Evolutionary conservation across 441 rosid genomes (phyloP).

Genomic region (Mallotus japonicus): DNA sequence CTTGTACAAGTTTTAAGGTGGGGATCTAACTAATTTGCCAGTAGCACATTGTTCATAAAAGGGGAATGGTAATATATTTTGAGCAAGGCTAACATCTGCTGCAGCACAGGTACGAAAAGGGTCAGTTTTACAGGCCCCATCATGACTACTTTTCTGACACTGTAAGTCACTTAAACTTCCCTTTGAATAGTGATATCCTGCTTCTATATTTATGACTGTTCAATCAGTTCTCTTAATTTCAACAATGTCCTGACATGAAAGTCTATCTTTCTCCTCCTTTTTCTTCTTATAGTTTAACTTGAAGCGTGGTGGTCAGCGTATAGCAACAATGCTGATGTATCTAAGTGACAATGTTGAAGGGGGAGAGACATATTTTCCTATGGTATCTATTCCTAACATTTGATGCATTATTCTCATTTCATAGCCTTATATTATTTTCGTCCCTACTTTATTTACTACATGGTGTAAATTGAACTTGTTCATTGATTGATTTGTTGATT

Average conservation of each 20-base stretch:
- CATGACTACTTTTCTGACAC: slow-evolving; percentile 89
- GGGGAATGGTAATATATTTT: slow-evolving; percentile 32
- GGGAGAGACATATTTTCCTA: slow-evolving; percentile 95
- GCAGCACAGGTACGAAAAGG: slow-evolving; percentile 91
- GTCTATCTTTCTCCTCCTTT: slow-evolving; percentile 7
- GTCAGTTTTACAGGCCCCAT: slow-evolving; percentile 89
- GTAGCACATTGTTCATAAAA: slow-evolving; percentile 25
- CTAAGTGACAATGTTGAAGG: slow-evolving; percentile 83
- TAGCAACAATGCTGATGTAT: slow-evolving; percentile 95
- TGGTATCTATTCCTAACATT: slow-evolving; percentile 41
- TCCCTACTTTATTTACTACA: neutral
- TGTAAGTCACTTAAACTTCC: slow-evolving; percentile 44
- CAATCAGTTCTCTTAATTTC: neutral
- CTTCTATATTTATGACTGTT: slow-evolving; percentile 2
- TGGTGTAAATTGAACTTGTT: neutral
- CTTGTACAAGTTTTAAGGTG: slow-evolving; percentile 92
- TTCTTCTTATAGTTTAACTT: slow-evolving; percentile 60
- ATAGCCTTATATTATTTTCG: neutral
- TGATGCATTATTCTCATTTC: neutral
- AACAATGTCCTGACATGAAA: slow-evolving; percentile 7
- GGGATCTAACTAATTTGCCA: slow-evolving; percentile 30
- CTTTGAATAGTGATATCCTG: neutral
- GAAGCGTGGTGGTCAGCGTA: slow-evolving; percentile 89
- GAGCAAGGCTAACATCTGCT: slow-evolving; percentile 58
- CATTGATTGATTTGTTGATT: neutral